phyloP scores from a whole-genome alignment of 805 yeast genomes.

The Wickerhamiella hasegawae region DNA sequence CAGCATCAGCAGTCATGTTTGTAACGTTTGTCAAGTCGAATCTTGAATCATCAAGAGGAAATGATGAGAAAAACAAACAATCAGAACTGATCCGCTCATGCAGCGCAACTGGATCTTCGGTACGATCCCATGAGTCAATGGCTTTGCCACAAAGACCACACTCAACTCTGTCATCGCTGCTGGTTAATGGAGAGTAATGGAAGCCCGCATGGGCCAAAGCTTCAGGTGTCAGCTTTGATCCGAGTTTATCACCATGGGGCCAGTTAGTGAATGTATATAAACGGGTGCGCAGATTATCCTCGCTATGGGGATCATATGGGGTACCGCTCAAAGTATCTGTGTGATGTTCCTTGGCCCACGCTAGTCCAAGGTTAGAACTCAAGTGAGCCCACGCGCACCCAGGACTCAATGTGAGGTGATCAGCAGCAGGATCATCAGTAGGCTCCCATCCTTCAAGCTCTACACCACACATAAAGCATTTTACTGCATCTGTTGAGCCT shows the following conservation, averaged over 20 bases:
- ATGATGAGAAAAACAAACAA: no score
- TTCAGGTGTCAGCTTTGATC: neutral
- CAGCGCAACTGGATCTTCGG: conserved; percentile 2
- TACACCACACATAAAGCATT: conserved; percentile 4
- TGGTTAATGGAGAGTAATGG: neutral
- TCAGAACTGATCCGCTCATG: no score
- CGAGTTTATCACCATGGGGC: conserved; percentile 1
- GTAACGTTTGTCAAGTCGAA: no score
- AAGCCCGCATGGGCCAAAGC: conserved; percentile 5
- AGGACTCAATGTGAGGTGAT: conserved; percentile 2
- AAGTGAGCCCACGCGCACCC: conserved; percentile 4
- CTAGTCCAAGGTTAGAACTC: neutral
- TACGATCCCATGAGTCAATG: conserved; percentile 1
- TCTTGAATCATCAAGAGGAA: no score
- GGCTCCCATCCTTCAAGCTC: conserved; percentile 2
- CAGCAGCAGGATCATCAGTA: conserved; percentile 1
- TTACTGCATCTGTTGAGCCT: neutral
- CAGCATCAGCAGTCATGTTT: no score
- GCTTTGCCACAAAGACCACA: conserved; percentile 3
- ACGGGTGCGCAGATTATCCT: neutral
- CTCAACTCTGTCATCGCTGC: conserved; percentile 2
- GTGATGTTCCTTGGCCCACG: neutral
- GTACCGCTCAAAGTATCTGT: neutral
- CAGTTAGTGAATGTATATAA: conserved; percentile 2
- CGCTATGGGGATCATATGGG: neutral